A percentile compares a stretch with the other conserved stretches of the same genome.
Conservation (phyloP, 345 rosid species). For the Arabis alpina region DNA sequence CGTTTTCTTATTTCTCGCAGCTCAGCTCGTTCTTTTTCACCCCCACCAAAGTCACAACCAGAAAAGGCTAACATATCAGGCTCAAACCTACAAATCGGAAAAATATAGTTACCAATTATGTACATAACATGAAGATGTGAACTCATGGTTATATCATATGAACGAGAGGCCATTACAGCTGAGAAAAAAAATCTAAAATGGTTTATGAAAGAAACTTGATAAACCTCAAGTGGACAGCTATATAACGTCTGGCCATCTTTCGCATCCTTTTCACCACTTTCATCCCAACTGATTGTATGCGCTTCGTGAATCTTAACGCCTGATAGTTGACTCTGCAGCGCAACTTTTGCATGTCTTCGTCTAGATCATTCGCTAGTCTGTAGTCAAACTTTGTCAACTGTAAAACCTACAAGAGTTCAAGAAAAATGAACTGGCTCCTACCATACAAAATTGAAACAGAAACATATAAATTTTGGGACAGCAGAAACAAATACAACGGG, state of each 20-base stretch:
- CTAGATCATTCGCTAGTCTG: conserved; percentile 88
- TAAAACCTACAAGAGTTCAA: conserved; percentile 70
- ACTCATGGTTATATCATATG: conserved; percentile 14
- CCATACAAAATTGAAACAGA: conserved; percentile 14
- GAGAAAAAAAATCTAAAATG: neutral
- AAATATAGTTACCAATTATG: conserved; percentile 20
- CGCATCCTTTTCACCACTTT: conserved; percentile 76
- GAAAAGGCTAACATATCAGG: conserved; percentile 99
- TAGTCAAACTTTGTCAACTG: conserved; percentile 98
- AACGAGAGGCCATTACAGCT: conserved; percentile 4
- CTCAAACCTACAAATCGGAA: conserved; percentile 69
- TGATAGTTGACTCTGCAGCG: conserved; percentile 95
- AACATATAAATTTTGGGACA: neutral
- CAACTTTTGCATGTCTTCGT: conserved; percentile 85
- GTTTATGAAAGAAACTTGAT: conserved; percentile 14
- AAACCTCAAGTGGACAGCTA: conserved; percentile 95
- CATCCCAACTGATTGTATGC: conserved; percentile 79
- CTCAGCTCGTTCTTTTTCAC: conserved; percentile 89
- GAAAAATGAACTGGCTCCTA: conserved; percentile 16
- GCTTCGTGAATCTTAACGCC: conserved; percentile 85
- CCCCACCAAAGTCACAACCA: conserved; percentile 99
- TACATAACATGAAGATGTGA: conserved; percentile 2
- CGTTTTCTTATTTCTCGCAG: conserved; percentile 92
- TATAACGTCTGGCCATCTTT: conserved; percentile 74
- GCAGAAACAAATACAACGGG: neutral